Conservation (phyloP, 352 stramenopile species). For the Phytophthora uliginosa region DNA sequence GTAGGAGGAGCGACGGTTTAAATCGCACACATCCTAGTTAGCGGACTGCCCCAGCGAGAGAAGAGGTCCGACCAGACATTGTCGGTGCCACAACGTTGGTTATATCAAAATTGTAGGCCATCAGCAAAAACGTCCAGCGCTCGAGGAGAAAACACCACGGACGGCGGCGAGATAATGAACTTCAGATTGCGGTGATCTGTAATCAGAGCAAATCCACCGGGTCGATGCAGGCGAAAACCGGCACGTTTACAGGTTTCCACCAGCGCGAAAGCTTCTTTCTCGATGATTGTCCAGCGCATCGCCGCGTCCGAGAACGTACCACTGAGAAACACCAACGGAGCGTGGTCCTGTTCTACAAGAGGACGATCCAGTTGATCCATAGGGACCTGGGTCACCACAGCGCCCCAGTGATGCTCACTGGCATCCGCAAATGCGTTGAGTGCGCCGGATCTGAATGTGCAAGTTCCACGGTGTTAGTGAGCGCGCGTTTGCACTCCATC, state of each 20-base stretch:
- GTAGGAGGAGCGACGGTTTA: neutral
- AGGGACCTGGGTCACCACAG: too few relatives aligned
- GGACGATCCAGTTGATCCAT: too few relatives aligned
- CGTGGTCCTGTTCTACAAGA: neutral
- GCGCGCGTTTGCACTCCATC: too few relatives aligned
- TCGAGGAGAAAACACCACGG: neutral
- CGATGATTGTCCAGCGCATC: slow-evolving; percentile 18
- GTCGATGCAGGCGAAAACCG: slow-evolving; percentile 10
- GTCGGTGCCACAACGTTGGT: neutral
- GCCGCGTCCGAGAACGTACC: slow-evolving; percentile 1
- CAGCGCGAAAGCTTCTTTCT: slow-evolving; percentile 25
- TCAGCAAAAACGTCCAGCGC: slow-evolving; percentile 17
- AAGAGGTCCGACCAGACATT: slow-evolving; percentile 15
- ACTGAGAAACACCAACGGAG: neutral
- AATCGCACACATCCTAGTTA: neutral
- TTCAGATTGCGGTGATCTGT: slow-evolving; percentile 24
- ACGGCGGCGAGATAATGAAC: slow-evolving; percentile 11
- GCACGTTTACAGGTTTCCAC: slow-evolving; percentile 1
- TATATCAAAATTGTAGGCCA: slow-evolving; percentile 18
- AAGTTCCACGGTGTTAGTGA: too few relatives aligned
- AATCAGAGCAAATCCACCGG: slow-evolving; percentile 19
- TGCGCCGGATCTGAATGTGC: too few relatives aligned
- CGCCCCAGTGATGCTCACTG: too few relatives aligned
- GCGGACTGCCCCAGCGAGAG: neutral
- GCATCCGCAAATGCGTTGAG: too few relatives aligned